These are phyloP conservation scores for Lipomyces starkeyi DNA, from an alignment of 805 yeast genomes.

Conservation along the genomic window DNA sequence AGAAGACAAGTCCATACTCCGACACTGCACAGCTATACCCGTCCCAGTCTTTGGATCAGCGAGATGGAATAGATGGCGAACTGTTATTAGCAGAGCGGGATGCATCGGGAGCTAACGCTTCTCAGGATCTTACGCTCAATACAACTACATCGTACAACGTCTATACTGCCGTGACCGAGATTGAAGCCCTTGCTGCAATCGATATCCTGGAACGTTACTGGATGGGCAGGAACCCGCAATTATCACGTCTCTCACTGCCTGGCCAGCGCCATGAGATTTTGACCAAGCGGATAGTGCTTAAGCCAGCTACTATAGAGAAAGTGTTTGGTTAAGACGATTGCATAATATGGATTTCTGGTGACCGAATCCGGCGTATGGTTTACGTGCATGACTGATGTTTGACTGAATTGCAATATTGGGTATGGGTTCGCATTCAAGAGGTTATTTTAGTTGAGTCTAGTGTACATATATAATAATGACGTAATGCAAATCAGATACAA, in stretches of 20 bases:
- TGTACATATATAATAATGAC: not conserved
- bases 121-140: not conserved
- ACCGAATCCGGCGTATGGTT: not conserved
- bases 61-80: not conserved
- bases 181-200: conserved; percentile 27
- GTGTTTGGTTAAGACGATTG: conserved; percentile 11
- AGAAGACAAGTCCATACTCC: not conserved
- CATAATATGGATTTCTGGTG: not conserved
- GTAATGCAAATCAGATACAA: not conserved
- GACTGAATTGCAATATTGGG: no score
- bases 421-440: not conserved
- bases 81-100: not conserved
- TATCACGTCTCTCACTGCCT: conserved; percentile 18
- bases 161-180: conserved; percentile 13
- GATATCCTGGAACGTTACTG: conserved; percentile 28
- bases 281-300: conserved; percentile 13
- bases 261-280: conserved; percentile 30
- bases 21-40: not conserved
- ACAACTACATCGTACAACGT: not conserved
- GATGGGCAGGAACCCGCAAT: conserved; percentile 29
- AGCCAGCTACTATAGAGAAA: conserved; percentile 14
- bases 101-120: not conserved
- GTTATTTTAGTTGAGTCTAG: not conserved
- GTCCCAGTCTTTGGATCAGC: not conserved
- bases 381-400: no score